Conservation (phyloP, 495 filamentous ascomycete species). For the Saxophila tyrrhenica region DNA sequence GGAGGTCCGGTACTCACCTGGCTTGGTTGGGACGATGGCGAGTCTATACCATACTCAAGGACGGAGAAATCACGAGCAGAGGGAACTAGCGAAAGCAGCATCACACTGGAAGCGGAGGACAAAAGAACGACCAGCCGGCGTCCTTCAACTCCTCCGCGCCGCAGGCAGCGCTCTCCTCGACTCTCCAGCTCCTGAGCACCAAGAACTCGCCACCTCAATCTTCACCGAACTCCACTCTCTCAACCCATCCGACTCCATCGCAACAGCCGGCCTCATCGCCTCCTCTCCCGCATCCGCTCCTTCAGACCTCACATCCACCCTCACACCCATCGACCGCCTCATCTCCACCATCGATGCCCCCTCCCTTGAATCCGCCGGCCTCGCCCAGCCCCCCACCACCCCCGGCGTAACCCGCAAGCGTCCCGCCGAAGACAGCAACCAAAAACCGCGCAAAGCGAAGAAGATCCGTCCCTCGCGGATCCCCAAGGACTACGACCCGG, state of each 20-base stretch:
- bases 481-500: slow-evolving; percentile 66
- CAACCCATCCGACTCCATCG: slow-evolving; percentile 51
- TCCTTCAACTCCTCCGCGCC: slow-evolving; percentile 58
- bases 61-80: slow-evolving; percentile 59
- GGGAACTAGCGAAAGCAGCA: slow-evolving; percentile 68
- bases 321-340: slow-evolving; percentile 56
- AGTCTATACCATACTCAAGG: slow-evolving; percentile 70
- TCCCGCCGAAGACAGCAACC: slow-evolving; percentile 34
- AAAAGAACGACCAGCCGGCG: slow-evolving; percentile 29
- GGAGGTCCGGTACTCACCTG: slow-evolving; percentile 69
- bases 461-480: slow-evolving; percentile 55
- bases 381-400: slow-evolving; percentile 41
- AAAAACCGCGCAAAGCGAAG: slow-evolving; percentile 42
- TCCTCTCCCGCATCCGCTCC: slow-evolving; percentile 44
- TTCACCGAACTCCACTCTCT: slow-evolving; percentile 56
- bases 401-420: slow-evolving; percentile 46
- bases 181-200: slow-evolving; percentile 54
- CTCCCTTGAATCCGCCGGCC: slow-evolving; percentile 64
- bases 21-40: slow-evolving; percentile 71
- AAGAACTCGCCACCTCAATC: slow-evolving; percentile 56
- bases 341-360: slow-evolving; percentile 54
- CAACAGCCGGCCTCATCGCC: slow-evolving; percentile 72
- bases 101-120: slow-evolving; percentile 58
- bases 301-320: slow-evolving; percentile 20
- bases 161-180: slow-evolving; percentile 70